phyloP scores from a whole-genome alignment of 1,139 yeast species.

The Suhomyces yuchorum region DNA sequence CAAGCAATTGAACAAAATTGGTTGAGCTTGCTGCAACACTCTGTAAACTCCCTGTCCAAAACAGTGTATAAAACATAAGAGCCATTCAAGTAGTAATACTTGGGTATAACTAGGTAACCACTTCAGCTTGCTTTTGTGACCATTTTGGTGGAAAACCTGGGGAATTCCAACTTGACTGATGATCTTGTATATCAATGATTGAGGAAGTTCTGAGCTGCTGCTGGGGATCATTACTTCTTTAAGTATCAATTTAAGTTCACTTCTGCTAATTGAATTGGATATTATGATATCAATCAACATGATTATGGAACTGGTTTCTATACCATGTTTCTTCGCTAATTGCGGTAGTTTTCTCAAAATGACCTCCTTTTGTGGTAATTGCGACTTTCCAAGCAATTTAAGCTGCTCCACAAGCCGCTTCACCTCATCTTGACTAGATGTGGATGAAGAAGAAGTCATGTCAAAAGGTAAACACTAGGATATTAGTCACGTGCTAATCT shows the following conservation, averaged over 20 bases:
- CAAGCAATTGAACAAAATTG: constrained; percentile 44
- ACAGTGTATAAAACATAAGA: constrained; percentile 29
- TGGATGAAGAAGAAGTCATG: neutral
- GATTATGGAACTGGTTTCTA: constrained; percentile 9
- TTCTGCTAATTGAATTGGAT: constrained; percentile 8
- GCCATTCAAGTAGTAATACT: constrained; percentile 34
- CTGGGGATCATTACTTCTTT: constrained; percentile 18
- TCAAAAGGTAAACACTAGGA: neutral
- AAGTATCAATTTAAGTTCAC: constrained; percentile 15
- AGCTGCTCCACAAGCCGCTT: neutral
- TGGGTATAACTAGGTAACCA: constrained; percentile 28
- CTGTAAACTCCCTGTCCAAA: constrained; percentile 26
- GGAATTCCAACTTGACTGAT: constrained; percentile 34
- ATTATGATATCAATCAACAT: constrained; percentile 10
- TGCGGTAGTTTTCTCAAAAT: constrained; percentile 4
- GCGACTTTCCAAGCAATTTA: neutral
- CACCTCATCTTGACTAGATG: neutral
- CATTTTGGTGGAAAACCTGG: constrained; percentile 28
- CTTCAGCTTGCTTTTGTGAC: constrained; percentile 27
- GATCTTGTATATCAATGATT: constrained; percentile 23
- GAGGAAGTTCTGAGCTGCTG: constrained; percentile 12
- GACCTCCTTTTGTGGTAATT: neutral
- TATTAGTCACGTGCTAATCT: neutral
- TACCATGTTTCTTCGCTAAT: constrained; percentile 8
- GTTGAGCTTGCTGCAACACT: constrained; percentile 23